A percentile compares a stretch with the other conserved stretches of the same genome.
Evolutionary conservation across 2,329 filamentous ascomycete species (phyloP).

Genomic region (Xylaria digitata): DNA sequence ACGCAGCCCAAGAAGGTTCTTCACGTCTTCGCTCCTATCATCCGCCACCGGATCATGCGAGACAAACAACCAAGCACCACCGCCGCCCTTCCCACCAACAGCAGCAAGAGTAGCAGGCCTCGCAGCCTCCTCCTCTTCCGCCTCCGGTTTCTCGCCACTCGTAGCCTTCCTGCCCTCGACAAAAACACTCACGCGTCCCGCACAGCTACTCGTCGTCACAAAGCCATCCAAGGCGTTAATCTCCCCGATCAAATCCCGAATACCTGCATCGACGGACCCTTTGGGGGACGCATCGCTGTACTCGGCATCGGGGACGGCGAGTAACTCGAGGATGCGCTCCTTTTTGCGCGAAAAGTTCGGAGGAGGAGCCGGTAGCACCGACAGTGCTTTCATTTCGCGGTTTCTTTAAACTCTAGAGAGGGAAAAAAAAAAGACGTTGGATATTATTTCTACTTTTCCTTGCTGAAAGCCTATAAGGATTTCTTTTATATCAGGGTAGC

Average conservation of each 20-base stretch:
- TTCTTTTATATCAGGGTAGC: background rate
- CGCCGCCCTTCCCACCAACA: conserved; percentile 86
- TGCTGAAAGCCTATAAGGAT: background rate
- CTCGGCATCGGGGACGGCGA: conserved; percentile 73
- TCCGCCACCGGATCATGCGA: conserved; percentile 77
- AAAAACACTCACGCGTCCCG: conserved; percentile 87
- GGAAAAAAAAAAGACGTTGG: no score
- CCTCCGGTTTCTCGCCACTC: conserved; percentile 35
- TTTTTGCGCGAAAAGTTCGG: conserved; percentile 71
- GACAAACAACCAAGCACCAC: conserved; percentile 86
- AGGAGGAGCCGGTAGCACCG: conserved; percentile 38
- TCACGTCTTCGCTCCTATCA: conserved; percentile 35
- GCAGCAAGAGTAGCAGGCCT: conserved; percentile 61
- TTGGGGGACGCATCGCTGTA: conserved; percentile 91
- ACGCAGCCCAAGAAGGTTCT: conserved; percentile 49
- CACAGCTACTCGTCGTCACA: conserved; percentile 94
- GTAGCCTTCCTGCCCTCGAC: conserved; percentile 76
- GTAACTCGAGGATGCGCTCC: conserved; percentile 74
- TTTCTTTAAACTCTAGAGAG: background rate
- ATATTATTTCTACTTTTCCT: background rate
- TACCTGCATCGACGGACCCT: conserved; percentile 83
- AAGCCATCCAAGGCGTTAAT: conserved; percentile 81
- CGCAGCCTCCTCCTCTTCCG: conserved; percentile 30
- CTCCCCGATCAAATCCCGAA: conserved; percentile 79
- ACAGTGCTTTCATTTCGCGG: conserved; percentile 7